Base-by-base conservation (phyloP, 805 yeast genomes). In the Naumovozyma castellii region DNA sequence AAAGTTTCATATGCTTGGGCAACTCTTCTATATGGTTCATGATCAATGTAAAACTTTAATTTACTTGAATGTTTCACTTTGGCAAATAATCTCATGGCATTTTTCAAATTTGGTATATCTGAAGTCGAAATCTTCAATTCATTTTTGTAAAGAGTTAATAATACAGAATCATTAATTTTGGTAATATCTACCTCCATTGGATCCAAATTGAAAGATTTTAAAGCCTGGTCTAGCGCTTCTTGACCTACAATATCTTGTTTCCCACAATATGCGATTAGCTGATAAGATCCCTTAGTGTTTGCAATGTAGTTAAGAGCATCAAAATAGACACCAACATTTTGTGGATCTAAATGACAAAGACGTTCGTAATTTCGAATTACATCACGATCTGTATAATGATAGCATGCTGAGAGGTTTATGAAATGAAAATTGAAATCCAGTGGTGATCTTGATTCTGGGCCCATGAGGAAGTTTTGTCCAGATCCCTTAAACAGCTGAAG, bases 291-390 rank as follows among this genome's bases (percentile, higher is more conserved):
- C 40, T 76, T 67, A 0, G 61, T 48, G n/a, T 71, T 67, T 0
- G 81, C 71, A 30, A 80, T 63, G 31, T 60, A 69, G 5, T 59
- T 62, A 27, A 82, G 54, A 0, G 80, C 72, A 53, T 82, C 87
- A 47, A 75, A 71, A 47, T 78, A 80, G 27, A 63, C 56, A 1
- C 82, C 76, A 2, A 54, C 45, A 35, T 68, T 62, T 0, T 46
- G 53, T 0, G 73, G 68, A 53, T 80, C 84, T 36, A 65, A 41
- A 0, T 44, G 38, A 3, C 56, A 48, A 39, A 70, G 66, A 0
- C 56, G 52, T 16, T 70, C 66, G 51, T 72, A 82, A 31, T 75
- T 66, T 15, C 62, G 61, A 12, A 68, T 65, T 10, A 82, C 62
- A 25, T 65, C 56, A 14, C 67, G 64, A 44, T 76, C 81, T 18